A percentile compares a stretch with the other conserved stretches of the same genome.
Conservation (phyloP, 441 rosid genomes). For the Kokia cookei region DNA sequence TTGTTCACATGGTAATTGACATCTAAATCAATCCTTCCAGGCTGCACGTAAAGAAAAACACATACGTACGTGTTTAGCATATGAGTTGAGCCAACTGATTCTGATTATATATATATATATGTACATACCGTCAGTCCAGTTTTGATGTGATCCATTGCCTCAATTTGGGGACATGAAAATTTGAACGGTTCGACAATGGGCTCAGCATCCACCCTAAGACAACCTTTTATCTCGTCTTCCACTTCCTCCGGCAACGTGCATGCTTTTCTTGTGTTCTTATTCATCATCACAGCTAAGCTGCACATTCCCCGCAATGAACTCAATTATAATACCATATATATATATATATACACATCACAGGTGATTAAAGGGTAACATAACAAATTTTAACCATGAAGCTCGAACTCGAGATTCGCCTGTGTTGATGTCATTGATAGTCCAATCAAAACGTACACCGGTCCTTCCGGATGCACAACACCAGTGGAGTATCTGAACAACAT, state of each 20-base stretch:
- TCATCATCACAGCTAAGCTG: constrained; percentile 1
- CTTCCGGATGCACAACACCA: neutral
- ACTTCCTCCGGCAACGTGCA: constrained; percentile 1
- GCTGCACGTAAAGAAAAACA: neutral
- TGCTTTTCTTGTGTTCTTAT: neutral
- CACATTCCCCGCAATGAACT: neutral
- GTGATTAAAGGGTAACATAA: neutral
- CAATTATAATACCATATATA: neutral
- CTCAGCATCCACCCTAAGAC: neutral
- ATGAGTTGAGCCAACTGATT: neutral
- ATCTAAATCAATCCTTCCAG: neutral
- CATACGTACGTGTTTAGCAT: neutral
- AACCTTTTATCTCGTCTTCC: neutral
- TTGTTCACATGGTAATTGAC: neutral
- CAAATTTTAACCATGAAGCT: neutral
- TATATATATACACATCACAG: neutral
- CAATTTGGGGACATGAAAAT: neutral
- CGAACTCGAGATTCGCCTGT: neutral
- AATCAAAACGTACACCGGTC: neutral
- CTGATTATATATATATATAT: neutral
- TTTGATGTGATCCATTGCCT: neutral
- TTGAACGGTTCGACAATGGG: neutral
- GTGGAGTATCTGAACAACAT: neutral
- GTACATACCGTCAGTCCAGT: neutral
- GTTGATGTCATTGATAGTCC: neutral